Evolutionary conservation across 371 early-diverging fungal species (phyloP), one percentile per base, ranked within the genome.

Genomic region (Circinella umbellata): DNA sequence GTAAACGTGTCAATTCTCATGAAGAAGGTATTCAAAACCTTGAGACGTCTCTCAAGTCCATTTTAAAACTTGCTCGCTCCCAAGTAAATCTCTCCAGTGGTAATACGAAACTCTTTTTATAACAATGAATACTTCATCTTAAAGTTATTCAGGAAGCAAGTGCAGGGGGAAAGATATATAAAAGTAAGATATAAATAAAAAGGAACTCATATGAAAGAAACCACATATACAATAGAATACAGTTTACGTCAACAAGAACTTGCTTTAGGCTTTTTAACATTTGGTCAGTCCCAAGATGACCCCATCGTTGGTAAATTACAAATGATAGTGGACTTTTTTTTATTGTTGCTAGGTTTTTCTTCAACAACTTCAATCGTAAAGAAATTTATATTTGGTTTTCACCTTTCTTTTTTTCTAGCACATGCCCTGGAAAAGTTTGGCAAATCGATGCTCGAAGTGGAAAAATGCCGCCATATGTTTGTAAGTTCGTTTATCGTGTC

Each of bases 381-480:
- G 27, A 27, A 27, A 27, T 27, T 27, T 27, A 27, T 27, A 27
- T 27, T 27, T 27, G 2, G 2, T 27, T 27, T 27, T 27, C 27
- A 1, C 27, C 27, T 27, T 27, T 27, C 2, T 36, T 61, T 14
- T 34, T 49, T 18, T 38, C 36, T 51, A 88, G 88, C 81, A 39
- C 82, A 84, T 65, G 84, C 88, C 3, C 72, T 86, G 27, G 85
- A 86, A 55, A 86, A 86, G 65, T 88, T 86, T 72, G 80, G 87
- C 35, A 82, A 80, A 49, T 84, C 89, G 36, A 74, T 91, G 37
- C 76, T 78, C 51, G 89, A 91, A 71, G 83, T 91, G 51, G 89
- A 91, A 57, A 87, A 86, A 62, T 86, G 85, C 69, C 75, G 91
- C 57, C 60, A 76, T 34, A 87, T 91, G 85, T 82, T 89, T 78